Conservation (phyloP, 2,329 filamentous ascomycete species). For the Fusarium chlamydosporum region DNA sequence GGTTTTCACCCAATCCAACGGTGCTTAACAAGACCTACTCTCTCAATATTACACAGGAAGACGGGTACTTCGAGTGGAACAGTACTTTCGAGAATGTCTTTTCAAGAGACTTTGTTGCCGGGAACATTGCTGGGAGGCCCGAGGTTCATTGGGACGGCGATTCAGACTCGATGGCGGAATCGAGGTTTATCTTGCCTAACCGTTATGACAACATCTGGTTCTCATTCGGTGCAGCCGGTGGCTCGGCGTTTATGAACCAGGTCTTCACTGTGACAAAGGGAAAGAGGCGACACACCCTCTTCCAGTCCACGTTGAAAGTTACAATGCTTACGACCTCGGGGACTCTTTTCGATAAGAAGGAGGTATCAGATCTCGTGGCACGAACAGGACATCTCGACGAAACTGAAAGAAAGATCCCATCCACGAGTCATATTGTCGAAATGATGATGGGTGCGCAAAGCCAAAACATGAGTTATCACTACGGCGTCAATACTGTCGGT, state of each 20-base stretch:
- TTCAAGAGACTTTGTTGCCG: not conserved
- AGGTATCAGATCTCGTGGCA: constrained; percentile 22
- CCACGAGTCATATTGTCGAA: constrained; percentile 9
- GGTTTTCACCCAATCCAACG: rapidly evolving
- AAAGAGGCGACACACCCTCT: constrained; percentile 25
- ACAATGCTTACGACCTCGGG: constrained; percentile 30
- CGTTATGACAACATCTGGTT: constrained; percentile 39
- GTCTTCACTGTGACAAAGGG: constrained; percentile 38
- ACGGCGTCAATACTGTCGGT: constrained; percentile 6
- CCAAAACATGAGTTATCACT: constrained; percentile 13
- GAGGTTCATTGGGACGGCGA: constrained; percentile 38
- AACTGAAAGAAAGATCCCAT: constrained; percentile 5
- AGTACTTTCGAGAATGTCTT: constrained; percentile 33
- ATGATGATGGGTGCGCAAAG: constrained; percentile 33
- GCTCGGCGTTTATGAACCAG: constrained; percentile 34
- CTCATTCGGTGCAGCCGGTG: constrained; percentile 28
- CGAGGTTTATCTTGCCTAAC: constrained; percentile 31
- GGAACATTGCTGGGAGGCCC: constrained; percentile 6
- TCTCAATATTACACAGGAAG: not conserved
- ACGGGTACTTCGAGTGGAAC: constrained; percentile 24
- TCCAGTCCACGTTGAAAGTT: constrained; percentile 8
- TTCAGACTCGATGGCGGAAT: constrained; percentile 3
- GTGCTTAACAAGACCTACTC: not conserved
- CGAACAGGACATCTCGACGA: constrained; percentile 28
- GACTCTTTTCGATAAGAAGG: not conserved